A percentile compares a stretch with the other conserved stretches of the same genome.
Conservation (phyloP, 2,329 filamentous ascomycete genomes). For the Botrytis pseudocinerea region DNA sequence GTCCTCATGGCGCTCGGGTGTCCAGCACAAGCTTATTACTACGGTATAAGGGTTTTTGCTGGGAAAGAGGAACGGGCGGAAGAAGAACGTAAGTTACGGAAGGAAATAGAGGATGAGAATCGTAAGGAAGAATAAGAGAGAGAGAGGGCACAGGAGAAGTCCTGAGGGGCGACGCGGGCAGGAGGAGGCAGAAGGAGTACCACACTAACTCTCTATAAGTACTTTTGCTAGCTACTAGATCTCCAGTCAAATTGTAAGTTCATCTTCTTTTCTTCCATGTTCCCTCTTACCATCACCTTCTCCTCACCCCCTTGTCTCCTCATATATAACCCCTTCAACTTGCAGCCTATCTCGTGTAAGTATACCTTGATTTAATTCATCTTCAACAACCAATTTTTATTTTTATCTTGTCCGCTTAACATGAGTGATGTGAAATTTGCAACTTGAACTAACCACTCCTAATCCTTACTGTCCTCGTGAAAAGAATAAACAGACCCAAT, state of each 20-base stretch:
- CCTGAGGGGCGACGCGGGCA: neutral
- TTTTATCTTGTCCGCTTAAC: neutral
- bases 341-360: neutral
- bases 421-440: neutral
- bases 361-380: neutral
- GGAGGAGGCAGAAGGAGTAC: neutral
- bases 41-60: neutral
- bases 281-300: neutral
- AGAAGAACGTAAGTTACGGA: neutral
- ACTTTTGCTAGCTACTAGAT: neutral
- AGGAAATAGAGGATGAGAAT: neutral
- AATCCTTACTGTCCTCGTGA: neutral
- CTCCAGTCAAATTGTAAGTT: neutral
- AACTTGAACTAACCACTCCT: neutral
- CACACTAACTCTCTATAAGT: neutral
- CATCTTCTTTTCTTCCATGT: neutral
- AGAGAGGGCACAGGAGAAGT: neutral
- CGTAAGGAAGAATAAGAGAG: neutral
- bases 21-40: conserved; percentile 14
- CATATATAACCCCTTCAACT: neutral
- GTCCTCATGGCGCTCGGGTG: neutral
- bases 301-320: no score
- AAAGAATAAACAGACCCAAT: no score
- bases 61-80: neutral
- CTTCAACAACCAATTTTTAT: neutral